Evolutionary conservation across 176 grass and related monocot species (phyloP), one percentile per base, ranked within the genome.

Genomic region (Pontederia crassipes): DNA sequence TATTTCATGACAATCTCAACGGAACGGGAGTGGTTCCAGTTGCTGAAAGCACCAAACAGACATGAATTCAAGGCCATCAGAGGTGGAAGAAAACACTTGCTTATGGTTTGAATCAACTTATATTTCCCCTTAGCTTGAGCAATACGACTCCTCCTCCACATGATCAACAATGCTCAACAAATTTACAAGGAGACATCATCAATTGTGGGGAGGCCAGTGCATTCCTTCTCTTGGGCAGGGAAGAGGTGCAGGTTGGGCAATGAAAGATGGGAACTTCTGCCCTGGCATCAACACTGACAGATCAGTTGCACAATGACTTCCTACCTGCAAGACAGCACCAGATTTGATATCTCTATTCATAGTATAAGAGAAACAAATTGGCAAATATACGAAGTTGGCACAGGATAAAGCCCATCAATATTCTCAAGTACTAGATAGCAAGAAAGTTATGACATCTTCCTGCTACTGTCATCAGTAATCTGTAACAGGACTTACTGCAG

Each of bases 191-290:
- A 48, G 10, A 17, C 9, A 11, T 24, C 8, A 63, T 16, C 32
- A 32, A 48, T 6, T 1, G 48, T 20, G 2, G 35, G 45, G 48
- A 63, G 60, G 45, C 45, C 32, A 48, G 10, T 8, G 14, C 0
- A 12, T 48, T 8, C n/a, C 45, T 45, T 63, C 60, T 48, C 60
- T 48, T 18, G 35, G 15, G 15, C 45, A 63, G 12, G 60, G 60
- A 63, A 63, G 60, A 63, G 60, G 60, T 11, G 60, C 60, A 12
- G 45, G 60, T 20, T 63, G 45, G 18, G 60, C 60, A 46, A 63
- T 46, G 60, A 63, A 63, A 1, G 60, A 47, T 10, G 60, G 60
- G 12, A 47, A 12, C 15, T 63, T 2, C 47, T 63, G 24, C 46
- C 60, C 60, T 5, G 60, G 60, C 60, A 63, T 63, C 47, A 63